Evolutionary conservation across 805 yeast species (phyloP), one percentile per base, ranked within the genome.

Genomic region (Yarrowia deformans): DNA sequence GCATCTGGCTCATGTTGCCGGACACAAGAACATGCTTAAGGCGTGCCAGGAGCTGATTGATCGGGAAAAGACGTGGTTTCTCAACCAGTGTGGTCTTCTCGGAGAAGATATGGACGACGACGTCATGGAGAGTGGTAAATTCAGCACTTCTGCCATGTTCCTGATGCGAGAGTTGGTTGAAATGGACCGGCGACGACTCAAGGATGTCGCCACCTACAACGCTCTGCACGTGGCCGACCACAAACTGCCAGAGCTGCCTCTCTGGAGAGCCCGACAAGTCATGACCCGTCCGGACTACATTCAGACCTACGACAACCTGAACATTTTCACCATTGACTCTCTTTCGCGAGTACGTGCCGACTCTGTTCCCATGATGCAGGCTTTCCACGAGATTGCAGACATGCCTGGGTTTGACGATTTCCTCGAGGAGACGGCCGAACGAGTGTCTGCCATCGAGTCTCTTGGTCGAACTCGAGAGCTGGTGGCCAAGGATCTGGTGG

Each of bases 301-400:
- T 70, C 91, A 90, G 73, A 79, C 76, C 34, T 90, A 88, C 75
- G 97, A 91, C 75, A 87, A 89, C 72, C 79, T 90, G 72, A 91
- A 91, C 76, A 85, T 91, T 35, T 91, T 91, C 77, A 89, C 96
- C 1, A 86, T 91, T 68, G 95, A 91, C 77, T 85, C 91, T 0
- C 84, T 85, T 69, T 87, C 91, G 0, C 73, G 78, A 35, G 97
- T 91, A 2, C 80, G 90, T 43, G 94, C 97, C 0, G 97, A 91
- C 76, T 87, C 91, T 9, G 89, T 90, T 2, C 93, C 94, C 1
- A 90, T 91, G 96, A 90, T 91, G 96, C 84, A 93, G 72, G 96
- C 94, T 6, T 91, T 91, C 76, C 86, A 90, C 70, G 96, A 91
- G 75, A 89, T 91, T 66, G 88, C 88, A 1, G 79, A 85, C 2